phyloP scores from a whole-genome alignment of 192 early-diverging fungal species.

The Oehlia diaphana region DNA sequence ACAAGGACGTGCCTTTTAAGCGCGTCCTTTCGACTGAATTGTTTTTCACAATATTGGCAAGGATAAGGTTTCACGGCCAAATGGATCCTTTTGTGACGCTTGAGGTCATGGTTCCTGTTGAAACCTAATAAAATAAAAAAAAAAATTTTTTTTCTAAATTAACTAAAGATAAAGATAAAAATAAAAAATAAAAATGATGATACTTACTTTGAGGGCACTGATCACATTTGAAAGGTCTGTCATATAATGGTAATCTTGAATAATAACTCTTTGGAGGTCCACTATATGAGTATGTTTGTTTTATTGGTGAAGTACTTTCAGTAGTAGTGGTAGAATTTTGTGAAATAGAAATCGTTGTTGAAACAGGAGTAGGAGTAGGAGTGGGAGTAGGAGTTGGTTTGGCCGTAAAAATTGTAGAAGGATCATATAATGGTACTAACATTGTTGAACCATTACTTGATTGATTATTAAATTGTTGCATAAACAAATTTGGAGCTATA shows the following conservation, averaged over 20 bases:
- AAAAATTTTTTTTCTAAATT: slow-evolving; percentile 34
- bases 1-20: slow-evolving; percentile 68
- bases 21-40: slow-evolving; percentile 72
- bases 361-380: not conserved
- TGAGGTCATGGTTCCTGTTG: slow-evolving; percentile 71
- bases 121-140: slow-evolving; percentile 39
- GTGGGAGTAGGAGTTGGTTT: not conserved
- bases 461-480: no score
- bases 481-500: no score
- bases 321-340: not conserved
- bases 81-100: slow-evolving; percentile 71
- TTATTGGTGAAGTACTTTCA: not conserved
- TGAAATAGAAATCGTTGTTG: not conserved
- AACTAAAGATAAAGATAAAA: not conserved
- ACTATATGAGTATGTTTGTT: slow-evolving; percentile 24
- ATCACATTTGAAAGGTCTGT: slow-evolving; percentile 30
- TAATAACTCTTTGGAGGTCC: slow-evolving; percentile 25
- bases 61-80: slow-evolving; percentile 68
- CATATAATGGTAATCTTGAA: slow-evolving; percentile 23
- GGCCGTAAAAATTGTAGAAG: no score
- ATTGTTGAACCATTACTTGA: no score
- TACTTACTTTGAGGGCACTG: slow-evolving; percentile 29
- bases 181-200: not conserved
- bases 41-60: slow-evolving; percentile 66
- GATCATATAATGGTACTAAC: no score